Conservation (phyloP, 768 basidiomycete genomes). For the Hericium coralloides region DNA sequence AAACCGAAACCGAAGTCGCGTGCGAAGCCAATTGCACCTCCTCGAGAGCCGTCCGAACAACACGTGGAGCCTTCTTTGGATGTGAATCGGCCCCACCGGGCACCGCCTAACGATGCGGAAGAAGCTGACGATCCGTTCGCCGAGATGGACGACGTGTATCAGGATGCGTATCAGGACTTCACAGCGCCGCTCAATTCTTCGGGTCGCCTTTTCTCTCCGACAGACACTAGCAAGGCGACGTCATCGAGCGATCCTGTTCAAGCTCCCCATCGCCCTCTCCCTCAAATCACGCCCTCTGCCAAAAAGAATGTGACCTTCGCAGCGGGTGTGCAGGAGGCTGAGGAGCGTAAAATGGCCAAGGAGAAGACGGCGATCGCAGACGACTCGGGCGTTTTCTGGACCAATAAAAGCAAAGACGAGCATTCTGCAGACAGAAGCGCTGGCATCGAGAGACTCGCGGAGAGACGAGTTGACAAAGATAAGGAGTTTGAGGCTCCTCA, state of each 20-base stretch:
- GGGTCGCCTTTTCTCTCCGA: conserved; percentile 1
- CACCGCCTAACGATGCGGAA: neutral
- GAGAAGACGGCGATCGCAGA: neutral
- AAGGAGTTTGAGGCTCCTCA: no score
- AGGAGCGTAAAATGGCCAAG: neutral
- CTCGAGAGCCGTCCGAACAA: neutral
- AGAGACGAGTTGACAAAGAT: no score
- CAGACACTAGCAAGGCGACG: neutral
- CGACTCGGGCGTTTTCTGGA: neutral
- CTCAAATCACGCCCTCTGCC: neutral
- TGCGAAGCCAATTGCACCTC: neutral
- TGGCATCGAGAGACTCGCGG: no score
- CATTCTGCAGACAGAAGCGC: no score
- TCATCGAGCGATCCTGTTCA: neutral
- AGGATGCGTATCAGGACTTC: conserved; percentile 8
- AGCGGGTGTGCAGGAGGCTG: neutral
- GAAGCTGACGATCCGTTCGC: neutral
- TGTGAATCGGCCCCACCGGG: neutral
- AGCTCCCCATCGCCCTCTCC: no score
- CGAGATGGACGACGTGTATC: neutral
- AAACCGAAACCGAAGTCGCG: neutral
- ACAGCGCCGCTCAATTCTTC: conserved; percentile 8
- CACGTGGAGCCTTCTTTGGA: neutral
- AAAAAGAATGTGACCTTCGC: neutral
- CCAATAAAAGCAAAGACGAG: neutral